These are phyloP conservation scores for Physaria fendleri DNA, from an alignment of 345 rosid species.

Conservation along the genomic window DNA sequence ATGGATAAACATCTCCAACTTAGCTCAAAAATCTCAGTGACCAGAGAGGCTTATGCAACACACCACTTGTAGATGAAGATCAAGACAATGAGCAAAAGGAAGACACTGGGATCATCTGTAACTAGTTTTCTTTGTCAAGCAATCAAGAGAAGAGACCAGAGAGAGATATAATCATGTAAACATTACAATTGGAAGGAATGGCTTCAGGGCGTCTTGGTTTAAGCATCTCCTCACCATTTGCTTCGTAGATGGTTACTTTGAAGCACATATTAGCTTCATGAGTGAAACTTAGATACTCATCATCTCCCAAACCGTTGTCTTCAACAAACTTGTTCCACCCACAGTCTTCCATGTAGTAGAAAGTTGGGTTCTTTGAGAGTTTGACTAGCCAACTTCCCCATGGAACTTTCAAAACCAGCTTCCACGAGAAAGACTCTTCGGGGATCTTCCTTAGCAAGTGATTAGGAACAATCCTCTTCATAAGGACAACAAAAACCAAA, in stretches of 20 bases:
- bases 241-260: conserved; percentile 15
- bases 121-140: conserved; percentile 8
- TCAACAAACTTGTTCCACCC: conserved; percentile 28
- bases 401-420: conserved; percentile 16
- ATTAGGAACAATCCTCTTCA: conserved; percentile 24
- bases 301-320: conserved; percentile 13
- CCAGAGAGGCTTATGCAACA: neutral
- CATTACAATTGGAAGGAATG: conserved; percentile 3
- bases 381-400: conserved; percentile 28
- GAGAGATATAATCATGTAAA: neutral
- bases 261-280: conserved; percentile 19
- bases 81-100: neutral
- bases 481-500: neutral
- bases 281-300: conserved; percentile 22
- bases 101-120: conserved; percentile 4
- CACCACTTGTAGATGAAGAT: neutral
- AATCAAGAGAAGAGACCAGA: conserved; percentile 3
- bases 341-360: conserved; percentile 19
- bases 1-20: conserved; percentile 56
- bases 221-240: conserved; percentile 14
- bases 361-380: neutral
- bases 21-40: conserved; percentile 24
- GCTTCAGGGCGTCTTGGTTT: neutral
- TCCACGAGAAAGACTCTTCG: neutral
- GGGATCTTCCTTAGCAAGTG: conserved; percentile 11